phyloP scores from a whole-genome alignment of 352 stramenopile genomes.

The Blastocystis sp. region DNA sequence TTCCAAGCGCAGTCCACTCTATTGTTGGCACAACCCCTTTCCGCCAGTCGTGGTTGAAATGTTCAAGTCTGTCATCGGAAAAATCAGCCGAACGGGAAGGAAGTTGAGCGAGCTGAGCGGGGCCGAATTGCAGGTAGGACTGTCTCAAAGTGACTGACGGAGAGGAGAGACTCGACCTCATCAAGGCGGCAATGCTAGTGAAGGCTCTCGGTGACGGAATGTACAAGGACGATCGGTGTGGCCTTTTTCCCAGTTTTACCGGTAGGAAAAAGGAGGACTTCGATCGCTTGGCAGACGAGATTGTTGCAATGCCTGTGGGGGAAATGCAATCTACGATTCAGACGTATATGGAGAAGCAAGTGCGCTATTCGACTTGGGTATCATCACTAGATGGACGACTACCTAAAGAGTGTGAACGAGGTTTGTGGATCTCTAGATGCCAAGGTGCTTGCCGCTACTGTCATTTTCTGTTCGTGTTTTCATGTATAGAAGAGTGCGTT shows the following conservation, averaged over 20 bases:
- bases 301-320: slow-evolving; percentile 49
- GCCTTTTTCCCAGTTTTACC: neutral
- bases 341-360: slow-evolving; percentile 40
- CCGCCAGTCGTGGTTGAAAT: slow-evolving; percentile 4
- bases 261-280: slow-evolving; percentile 63
- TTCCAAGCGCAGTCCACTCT: neutral
- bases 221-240: slow-evolving; percentile 41
- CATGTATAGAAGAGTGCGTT: neutral
- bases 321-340: slow-evolving; percentile 56
- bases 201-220: slow-evolving; percentile 51
- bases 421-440: neutral
- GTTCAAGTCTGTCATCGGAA: slow-evolving; percentile 36
- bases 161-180: slow-evolving; percentile 48
- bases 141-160: neutral
- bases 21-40: neutral
- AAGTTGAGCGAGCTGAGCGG: slow-evolving; percentile 51
- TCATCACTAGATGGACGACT: slow-evolving; percentile 25
- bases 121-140: slow-evolving; percentile 39
- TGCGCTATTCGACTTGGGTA: neutral
- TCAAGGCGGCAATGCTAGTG: slow-evolving; percentile 61
- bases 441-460: neutral
- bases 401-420: slow-evolving; percentile 9
- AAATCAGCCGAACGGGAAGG: slow-evolving; percentile 56
- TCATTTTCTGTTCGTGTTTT: neutral
- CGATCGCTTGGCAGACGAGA: slow-evolving; percentile 25